Base-by-base conservation (phyloP, 495 filamentous ascomycete species). In the Niebla homalea region DNA sequence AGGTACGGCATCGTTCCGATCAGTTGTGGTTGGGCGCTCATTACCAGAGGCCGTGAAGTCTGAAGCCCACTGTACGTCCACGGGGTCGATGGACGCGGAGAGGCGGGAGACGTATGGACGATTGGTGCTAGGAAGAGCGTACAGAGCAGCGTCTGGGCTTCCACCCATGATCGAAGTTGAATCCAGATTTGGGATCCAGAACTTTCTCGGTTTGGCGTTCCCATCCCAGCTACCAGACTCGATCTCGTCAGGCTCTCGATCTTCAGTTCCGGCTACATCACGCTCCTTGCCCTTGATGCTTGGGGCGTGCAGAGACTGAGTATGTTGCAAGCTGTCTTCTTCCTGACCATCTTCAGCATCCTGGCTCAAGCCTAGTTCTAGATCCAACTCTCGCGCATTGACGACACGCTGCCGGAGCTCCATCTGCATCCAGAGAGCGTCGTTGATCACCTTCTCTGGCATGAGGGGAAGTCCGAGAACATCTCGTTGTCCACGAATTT, bases 161-260 rank as follows among this genome's bases (percentile, higher is more conserved):
- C 74, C 76, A 21, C 76, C 76, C 52, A 77, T 75, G 22, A 79
- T 70, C 4, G 74, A 76, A 22, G 77, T 79, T 48, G 74, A 74
- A 50, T 79, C 76, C 46, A 69, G 66, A 37, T 66, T 71, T 21
- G 76, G 76, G 44, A 79, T 78, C 65, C 72, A 75, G 61, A 77
- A 79, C 48, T 76, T 78, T 41, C 70, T 64, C 16, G 69, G 72
- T 54, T 66, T 68, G 7, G 64, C 72, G 42, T 73, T 73, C 11
- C 63, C 67, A 55, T 75, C 71, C 71, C 71, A 75, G 52, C 67
- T 71, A 15, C 64, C 71, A 41, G 69, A 70, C 19, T 67, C 65
- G 48, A 66, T 60, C 18, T 64, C 62, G 4, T 62, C 53, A 5
- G 65, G 59, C n/a, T 50, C 54, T 26, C 51, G 41, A 26, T 43